Base-by-base conservation (phyloP, 345 rosid genomes). In the Gossypium herbaceum region DNA sequence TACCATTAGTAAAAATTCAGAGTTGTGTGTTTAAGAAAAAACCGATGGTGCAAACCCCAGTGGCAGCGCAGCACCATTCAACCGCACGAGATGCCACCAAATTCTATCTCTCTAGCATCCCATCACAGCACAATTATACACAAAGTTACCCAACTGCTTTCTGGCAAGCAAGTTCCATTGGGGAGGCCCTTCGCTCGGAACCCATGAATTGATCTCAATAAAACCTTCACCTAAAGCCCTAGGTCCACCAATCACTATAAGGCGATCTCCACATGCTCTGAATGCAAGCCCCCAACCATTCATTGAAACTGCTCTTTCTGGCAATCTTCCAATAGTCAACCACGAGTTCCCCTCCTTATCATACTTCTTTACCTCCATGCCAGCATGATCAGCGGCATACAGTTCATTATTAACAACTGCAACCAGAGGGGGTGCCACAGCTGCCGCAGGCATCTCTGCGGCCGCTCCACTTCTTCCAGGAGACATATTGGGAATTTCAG, bases 261-360 rank as follows among this genome's bases (percentile, higher is more conserved):
- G 87, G 76, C 86, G 73, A 73, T 90, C 93, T 61, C 98, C 98
- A 54, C 96, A 92, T 4, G 97, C 96, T 87, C 97, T 84, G 69
- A 94, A 94, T 10, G 98, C 98, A 50, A 94, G 87, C 19, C 98
- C 98, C 98, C 98, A 94, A 24, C 98, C 98, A 57, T 94, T 89
- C 86, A 92, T 88, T 12, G 97, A 92, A 78, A 80, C 89, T 22
- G 92, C 93, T 54, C 93, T 85, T 69, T 89, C 97, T 56, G 98
- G 98, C 87, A 94, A 81, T 47, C 87, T 79, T 47, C 98, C 98
- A 27, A 94, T 80, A 0, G 88, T 82, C 51, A 77, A 24, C 98
- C 98, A 94, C 11, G n/a, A 72, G 76, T 78, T 88, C 1, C 68
- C 67, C 79, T 71, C 84, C 82, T 94, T 92, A 15, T 92, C 88